A percentile compares a stretch with the other conserved stretches of the same genome.
Evolutionary conservation across 306 rosid genomes (phyloP).

Genomic region (Hylodesmum podocarpum): DNA sequence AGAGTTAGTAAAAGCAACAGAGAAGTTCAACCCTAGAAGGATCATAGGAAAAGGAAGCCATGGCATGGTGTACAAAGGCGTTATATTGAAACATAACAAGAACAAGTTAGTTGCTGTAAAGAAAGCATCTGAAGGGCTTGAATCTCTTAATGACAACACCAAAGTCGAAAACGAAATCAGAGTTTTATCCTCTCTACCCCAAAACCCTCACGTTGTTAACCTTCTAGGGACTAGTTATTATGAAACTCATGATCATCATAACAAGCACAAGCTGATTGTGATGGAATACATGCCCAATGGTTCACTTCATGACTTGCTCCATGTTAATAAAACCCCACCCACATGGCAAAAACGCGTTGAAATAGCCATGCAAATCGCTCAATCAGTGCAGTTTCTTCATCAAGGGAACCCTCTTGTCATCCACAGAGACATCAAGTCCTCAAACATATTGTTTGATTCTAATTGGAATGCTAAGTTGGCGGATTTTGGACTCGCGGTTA

Average conservation of each 20-base stretch:
- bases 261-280: constrained; percentile 38
- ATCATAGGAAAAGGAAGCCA: constrained; percentile 68
- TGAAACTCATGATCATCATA: too few relatives aligned
- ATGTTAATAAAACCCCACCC: constrained; percentile 11
- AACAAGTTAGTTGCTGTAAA: constrained; percentile 45
- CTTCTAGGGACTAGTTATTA: constrained; percentile 35
- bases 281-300: constrained; percentile 63
- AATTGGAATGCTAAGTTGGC: constrained; percentile 51
- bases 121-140: constrained; percentile 31
- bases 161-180: constrained; percentile 51
- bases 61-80: constrained; percentile 50
- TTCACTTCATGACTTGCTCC: constrained; percentile 54
- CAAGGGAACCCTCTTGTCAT: constrained; percentile 40
- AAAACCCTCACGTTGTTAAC: constrained; percentile 33
- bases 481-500: constrained; percentile 63
- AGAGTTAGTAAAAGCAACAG: constrained; percentile 47
- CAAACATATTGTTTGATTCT: constrained; percentile 55
- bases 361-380: constrained; percentile 46
- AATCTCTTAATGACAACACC: constrained; percentile 10
- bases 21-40: constrained; percentile 38
- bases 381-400: constrained; percentile 51
- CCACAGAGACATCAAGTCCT: constrained; percentile 63
- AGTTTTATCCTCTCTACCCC: constrained; percentile 15
- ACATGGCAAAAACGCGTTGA: constrained; percentile 48
- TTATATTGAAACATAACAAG: constrained; percentile 3